Base-by-base conservation (phyloP, 83 land plant genomes). In the Diphasiastrum complanatum region DNA sequence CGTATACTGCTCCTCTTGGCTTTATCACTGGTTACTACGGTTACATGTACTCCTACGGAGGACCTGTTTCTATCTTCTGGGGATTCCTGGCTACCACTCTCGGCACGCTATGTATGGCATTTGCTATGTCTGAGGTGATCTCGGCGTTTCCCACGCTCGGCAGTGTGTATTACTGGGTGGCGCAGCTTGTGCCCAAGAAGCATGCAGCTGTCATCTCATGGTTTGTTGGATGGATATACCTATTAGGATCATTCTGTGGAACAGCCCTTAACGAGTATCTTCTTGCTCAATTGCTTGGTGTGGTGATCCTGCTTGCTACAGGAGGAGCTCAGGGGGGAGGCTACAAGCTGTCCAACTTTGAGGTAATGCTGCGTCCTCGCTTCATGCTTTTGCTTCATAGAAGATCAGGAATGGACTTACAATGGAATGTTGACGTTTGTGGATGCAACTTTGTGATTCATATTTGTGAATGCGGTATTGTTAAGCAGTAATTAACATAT, bases 161-260 rank as follows among this genome's bases (percentile, higher is more conserved):
- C 28, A 61, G 64, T 61, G 64, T 61, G 38, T 61, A 61, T 32
- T 61, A 61, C 64, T 61, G 64, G 64, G 28, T 61, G 43, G 64
- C 64, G 2, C 64, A 61, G 64, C 64, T 61, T 2, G 48, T 61
- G 22, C 64, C 64, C 27, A 43, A 61, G 31, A 61, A 61, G 56
- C 31, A 61, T 16, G 48, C 27, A 24, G 12, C 38, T 27, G 38
- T 47, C 49, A 26, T 61, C 23, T 61, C 64, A 24, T 61, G 64
- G 64, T 35, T 35, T 11, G 64, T 61, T 6, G 64, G 64, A 5
- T 61, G 64, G 64, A 43, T 61, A 5, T 61, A 61, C 28, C 38
- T 38, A 14, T 3, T 61, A 2, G 64, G 64, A 38, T 35, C 64
- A 40, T 35, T 43, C 31, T 61, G 64, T 43, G 64, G 64, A 32